A percentile compares a stretch with the other conserved stretches of the same genome.
These are phyloP conservation scores for Persicaria maculosa DNA, from an alignment of 148 eudicot genomes.

Conservation along the genomic window DNA sequence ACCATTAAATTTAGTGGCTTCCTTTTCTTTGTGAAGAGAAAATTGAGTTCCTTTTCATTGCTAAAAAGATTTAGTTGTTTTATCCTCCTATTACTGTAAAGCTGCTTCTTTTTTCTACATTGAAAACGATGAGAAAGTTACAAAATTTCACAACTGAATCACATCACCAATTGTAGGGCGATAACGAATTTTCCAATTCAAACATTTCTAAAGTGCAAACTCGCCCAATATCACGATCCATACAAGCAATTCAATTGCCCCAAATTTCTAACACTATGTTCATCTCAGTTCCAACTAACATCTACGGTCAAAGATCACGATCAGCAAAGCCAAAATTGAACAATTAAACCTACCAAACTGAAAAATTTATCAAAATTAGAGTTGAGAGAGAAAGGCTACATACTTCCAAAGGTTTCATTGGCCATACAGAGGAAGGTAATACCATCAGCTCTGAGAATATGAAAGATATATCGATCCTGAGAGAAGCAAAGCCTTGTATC, in stretches of 20 bases:
- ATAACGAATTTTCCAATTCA: background rate
- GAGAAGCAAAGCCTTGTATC: conserved; percentile 83
- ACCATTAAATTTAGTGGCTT: background rate
- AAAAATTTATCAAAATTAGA: background rate
- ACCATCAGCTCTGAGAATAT: conserved; percentile 68
- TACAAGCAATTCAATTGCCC: background rate
- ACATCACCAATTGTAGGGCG: background rate
- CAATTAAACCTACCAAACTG: background rate
- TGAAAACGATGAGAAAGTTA: background rate
- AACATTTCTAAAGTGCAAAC: background rate
- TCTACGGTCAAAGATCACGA: background rate
- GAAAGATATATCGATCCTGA: conserved; percentile 89
- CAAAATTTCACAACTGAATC: background rate
- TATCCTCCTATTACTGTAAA: background rate
- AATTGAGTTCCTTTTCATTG: background rate
- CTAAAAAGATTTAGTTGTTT: no score
- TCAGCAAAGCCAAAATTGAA: conserved; percentile 6
- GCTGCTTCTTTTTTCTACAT: background rate
- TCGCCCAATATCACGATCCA: background rate
- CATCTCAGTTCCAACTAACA: background rate
- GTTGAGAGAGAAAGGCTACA: conserved; percentile 16
- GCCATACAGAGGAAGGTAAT: conserved; percentile 90
- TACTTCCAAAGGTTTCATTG: conserved; percentile 90
- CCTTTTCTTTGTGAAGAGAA: background rate
- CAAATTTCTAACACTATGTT: background rate